These are phyloP conservation scores for Penicillium daleae DNA, from an alignment of 495 filamentous ascomycete genomes.

Conservation along the genomic window DNA sequence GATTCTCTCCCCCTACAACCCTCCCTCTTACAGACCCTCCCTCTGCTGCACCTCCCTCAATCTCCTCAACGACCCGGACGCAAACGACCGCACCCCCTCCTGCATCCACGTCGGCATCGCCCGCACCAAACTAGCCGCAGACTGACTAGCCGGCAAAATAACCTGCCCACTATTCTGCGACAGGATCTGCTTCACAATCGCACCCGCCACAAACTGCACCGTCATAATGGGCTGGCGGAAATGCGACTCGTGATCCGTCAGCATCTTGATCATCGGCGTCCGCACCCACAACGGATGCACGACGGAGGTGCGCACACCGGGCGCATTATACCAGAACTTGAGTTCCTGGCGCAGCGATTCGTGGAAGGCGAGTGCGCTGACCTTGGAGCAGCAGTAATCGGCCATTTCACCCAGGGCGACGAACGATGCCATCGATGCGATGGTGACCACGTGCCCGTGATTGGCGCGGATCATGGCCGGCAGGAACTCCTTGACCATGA, in stretches of 20 bases:
- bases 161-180: conserved; percentile 48
- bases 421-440: conserved; percentile 61
- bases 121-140: conserved; percentile 34
- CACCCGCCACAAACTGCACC: conserved; percentile 40
- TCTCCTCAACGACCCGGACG: conserved; percentile 24
- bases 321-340: conserved; percentile 45
- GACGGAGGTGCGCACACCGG: conserved; percentile 49
- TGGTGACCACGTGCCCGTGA: conserved; percentile 62
- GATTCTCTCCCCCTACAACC: not conserved
- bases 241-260: conserved; percentile 41
- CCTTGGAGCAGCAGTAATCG: conserved; percentile 62
- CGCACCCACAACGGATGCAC: conserved; percentile 51
- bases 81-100: conserved; percentile 37
- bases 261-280: conserved; percentile 48
- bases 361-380: conserved; percentile 59
- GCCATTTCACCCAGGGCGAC: conserved; percentile 51
- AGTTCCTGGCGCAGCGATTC: conserved; percentile 52
- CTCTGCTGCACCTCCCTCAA: conserved; percentile 25
- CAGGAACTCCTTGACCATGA: conserved; percentile 61
- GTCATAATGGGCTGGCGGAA: conserved; percentile 46
- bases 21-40: not conserved
- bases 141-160: conserved; percentile 34
- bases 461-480: conserved; percentile 62
- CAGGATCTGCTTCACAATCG: conserved; percentile 48
- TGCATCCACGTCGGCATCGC: conserved; percentile 48